Evolutionary conservation across 164 flowering plant genomes (phyloP), one percentile per base, ranked within the genome.

Genomic region (Dillenia turbinata): DNA sequence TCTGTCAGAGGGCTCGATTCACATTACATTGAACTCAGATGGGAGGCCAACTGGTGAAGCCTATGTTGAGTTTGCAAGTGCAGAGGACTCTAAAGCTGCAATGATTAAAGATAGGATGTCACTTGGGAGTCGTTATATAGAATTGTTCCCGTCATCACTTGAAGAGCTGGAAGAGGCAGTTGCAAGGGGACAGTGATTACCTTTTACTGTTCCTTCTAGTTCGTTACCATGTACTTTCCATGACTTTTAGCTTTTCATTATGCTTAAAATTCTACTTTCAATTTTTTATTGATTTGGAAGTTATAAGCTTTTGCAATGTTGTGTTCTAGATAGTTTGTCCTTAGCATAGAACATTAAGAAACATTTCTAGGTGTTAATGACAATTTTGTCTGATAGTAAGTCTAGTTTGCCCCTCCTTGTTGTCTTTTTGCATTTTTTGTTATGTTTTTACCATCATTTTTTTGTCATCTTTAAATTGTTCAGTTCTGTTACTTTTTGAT

Each of bases 41-140:
- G 96, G 98, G 40, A 81, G 96, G 72, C 80, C 89, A 7, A 78
- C 90, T 22, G 97, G 98, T 47, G 98, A 93, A 74, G 98, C 92
- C 9, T 87, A 71, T 81, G 98, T 90, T 58, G 88, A 93, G 81
- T 93, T 93, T 79, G 67, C 73, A 8, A 80, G 73, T 59, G 77
- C 85, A 6, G 92, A 87, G 47, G 92, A 93, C 60, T 86, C 97
- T 12, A 93, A 75, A 69, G 92, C 86, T 13, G 97, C 97, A 9
- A 90, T 93, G 98, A 74, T 66, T 10, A 89, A 84, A 70, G 98
- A 93, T 64, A 76, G 96, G 66, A 93, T 75, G 96, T 79, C 88
- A 2, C 80, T 93, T 26, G 92, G 96, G 49, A 85, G 81, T 72
- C 97, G 98, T 51, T 93, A 93, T 49, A 82, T 93, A 17, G 98